phyloP scores from a whole-genome alignment of 2,329 filamentous ascomycete genomes.

The Balansia obtecta region DNA sequence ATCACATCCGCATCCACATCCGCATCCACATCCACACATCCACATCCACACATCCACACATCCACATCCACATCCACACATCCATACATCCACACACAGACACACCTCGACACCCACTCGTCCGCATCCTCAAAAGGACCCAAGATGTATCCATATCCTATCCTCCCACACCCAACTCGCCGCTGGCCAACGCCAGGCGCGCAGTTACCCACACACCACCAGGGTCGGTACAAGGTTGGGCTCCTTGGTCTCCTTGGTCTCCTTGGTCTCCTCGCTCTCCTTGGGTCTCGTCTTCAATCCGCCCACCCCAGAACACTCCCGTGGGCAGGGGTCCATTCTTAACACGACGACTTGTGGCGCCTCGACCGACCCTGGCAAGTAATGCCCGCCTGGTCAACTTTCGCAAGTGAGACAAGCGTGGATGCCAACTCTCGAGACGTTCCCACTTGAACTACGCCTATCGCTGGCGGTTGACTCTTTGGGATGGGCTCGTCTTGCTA shows the following conservation, averaged over 20 bases:
- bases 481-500: slow-evolving; percentile 25
- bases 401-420: slow-evolving; percentile 39
- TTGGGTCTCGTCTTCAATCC: slow-evolving; percentile 6
- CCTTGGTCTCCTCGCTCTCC: slow-evolving; percentile 7
- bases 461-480: slow-evolving; percentile 7
- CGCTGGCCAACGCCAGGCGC: slow-evolving; percentile 4
- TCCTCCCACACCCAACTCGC: slow-evolving; percentile 1
- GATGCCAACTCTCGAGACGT: slow-evolving; percentile 9
- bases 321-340: slow-evolving; percentile 3
- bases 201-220: slow-evolving; percentile 5
- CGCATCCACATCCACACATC: too few relatives aligned
- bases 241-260: slow-evolving; percentile 3
- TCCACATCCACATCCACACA: neutral
- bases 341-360: slow-evolving; percentile 8
- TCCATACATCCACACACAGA: neutral
- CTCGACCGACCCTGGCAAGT: slow-evolving; percentile 8
- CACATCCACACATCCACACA: neutral
- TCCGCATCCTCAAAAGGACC: neutral
- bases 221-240: slow-evolving; percentile 5
- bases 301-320: slow-evolving; percentile 7
- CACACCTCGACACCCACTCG: neutral
- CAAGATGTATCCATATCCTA: neutral
- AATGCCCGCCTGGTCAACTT: slow-evolving; percentile 25
- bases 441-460: slow-evolving; percentile 11
- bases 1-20: neutral